Percentiles rank a stretch among this genome's conserved stretches.
Evolutionary conservation across 148 eudicot genomes (phyloP).

Genomic region (Nepenthes gracilis): DNA sequence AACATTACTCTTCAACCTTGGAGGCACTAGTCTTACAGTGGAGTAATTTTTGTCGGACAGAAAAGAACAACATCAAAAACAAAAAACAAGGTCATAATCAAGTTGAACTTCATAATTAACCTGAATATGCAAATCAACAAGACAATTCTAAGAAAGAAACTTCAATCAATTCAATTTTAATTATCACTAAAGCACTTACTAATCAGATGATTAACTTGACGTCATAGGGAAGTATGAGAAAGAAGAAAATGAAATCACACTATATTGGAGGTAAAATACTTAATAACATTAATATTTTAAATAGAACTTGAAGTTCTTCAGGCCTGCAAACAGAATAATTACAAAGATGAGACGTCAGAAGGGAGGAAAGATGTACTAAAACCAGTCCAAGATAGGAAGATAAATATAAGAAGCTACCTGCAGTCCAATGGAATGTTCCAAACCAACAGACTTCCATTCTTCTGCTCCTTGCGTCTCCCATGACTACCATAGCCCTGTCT

Average conservation of each 20-base stretch:
- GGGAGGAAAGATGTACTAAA: neutral
- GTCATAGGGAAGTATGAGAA: too few relatives aligned
- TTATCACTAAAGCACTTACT: too few relatives aligned
- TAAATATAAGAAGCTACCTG: slow-evolving; percentile 26
- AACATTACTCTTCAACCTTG: slow-evolving; percentile 43
- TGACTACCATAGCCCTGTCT: slow-evolving; percentile 15
- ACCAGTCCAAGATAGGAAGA: neutral
- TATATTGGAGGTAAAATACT: too few relatives aligned
- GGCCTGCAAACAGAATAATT: slow-evolving; percentile 29
- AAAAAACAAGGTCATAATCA: too few relatives aligned
- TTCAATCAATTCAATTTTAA: too few relatives aligned
- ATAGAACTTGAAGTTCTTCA: slow-evolving; percentile 67
- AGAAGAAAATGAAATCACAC: too few relatives aligned
- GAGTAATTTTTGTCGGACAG: too few relatives aligned
- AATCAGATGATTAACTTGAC: too few relatives aligned
- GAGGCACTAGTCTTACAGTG: neutral
- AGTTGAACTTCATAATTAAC: too few relatives aligned
- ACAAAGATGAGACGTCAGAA: neutral
- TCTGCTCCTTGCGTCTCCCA: slow-evolving; percentile 51
- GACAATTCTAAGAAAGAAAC: too few relatives aligned
- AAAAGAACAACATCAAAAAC: too few relatives aligned
- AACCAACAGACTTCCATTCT: slow-evolving; percentile 56
- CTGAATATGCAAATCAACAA: slow-evolving; percentile 7
- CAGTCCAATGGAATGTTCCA: slow-evolving; percentile 63
- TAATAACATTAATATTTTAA: neutral